phyloP scores from a whole-genome alignment of 805 yeast genomes.

The Peterozyma xylosa region DNA sequence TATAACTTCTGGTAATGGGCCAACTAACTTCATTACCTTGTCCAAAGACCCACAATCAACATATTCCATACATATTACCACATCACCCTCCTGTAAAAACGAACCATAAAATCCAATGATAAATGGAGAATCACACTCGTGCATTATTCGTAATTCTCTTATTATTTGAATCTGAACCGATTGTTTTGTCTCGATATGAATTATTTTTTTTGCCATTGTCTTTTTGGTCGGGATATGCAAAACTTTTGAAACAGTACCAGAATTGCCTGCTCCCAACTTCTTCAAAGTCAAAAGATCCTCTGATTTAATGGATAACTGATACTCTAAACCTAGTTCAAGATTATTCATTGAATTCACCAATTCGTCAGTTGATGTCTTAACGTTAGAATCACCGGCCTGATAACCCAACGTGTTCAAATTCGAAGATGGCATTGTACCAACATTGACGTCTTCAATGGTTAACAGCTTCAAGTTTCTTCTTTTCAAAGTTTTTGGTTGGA shows the following conservation, averaged over 20 bases:
- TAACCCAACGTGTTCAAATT: not conserved
- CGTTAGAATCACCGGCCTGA: not conserved
- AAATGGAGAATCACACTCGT: slow-evolving; percentile 77
- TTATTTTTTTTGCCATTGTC: slow-evolving; percentile 84
- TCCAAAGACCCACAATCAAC: slow-evolving; percentile 94
- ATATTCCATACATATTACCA: slow-evolving; percentile 91
- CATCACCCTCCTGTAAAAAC: slow-evolving; percentile 63
- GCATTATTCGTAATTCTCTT: slow-evolving; percentile 84
- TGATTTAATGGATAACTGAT: slow-evolving; percentile 41
- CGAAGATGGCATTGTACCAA: not conserved
- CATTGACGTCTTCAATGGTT: slow-evolving; percentile 16
- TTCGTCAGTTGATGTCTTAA: slow-evolving; percentile 23
- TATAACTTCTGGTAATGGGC: slow-evolving; percentile 61
- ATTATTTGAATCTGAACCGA: slow-evolving; percentile 76
- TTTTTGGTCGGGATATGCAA: slow-evolving; percentile 83
- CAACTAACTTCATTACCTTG: slow-evolving; percentile 53
- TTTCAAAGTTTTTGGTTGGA: slow-evolving; percentile 35
- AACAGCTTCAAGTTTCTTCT: slow-evolving; percentile 55
- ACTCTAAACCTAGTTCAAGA: slow-evolving; percentile 46
- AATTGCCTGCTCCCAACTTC: slow-evolving; percentile 85
- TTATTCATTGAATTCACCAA: slow-evolving; percentile 37
- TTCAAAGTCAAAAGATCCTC: slow-evolving; percentile 71
- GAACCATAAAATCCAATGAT: slow-evolving; percentile 93
- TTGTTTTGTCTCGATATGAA: slow-evolving; percentile 77
- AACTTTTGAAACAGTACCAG: slow-evolving; percentile 87